Base-by-base conservation (phyloP, 73 alveolate species). In the Stentor roeselii region DNA sequence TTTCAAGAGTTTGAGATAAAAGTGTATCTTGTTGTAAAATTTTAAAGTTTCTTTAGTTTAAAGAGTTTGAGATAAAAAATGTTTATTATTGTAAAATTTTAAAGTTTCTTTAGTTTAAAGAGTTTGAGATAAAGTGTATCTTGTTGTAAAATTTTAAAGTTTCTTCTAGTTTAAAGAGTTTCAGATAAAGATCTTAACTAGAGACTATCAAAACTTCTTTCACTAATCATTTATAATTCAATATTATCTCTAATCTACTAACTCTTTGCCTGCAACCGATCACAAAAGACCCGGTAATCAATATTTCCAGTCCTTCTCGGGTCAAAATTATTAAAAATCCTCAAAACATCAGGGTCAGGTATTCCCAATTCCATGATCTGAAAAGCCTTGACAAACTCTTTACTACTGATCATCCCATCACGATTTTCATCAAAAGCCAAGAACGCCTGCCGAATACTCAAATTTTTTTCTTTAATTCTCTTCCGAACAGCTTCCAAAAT, bases 321-420 rank as follows among this genome's bases (percentile, higher is more conserved):
- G 21, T 50, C 67, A 50, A 50, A 50, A 50, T 50, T 6, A 11
- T 21, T 50, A 11, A 50, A 50, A 50, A 50, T 6, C 21, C 21
- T 6, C 30, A 11, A 11, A 11, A 50, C 21, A 50, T 50, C 67
- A 50, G 6, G 6, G 6, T 50, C 67, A 50, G 30, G 6, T 6
- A 50, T 50, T 50, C 67, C 67, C 6, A 61, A 30, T n/a, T 61
- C 42, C 82, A 61, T 61, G 27, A 6, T 80, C 2, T 83, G 82
- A 78, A 89, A 76, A 0, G 86, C 86, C 1, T 15, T 78, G 77
- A 35, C 36, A 60, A 90, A 88, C 37, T 90, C 93, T 32, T 84
- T 78, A 4, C 36, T 15, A 3, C 91, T 75, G n/a, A 90, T 59
- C 84, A 67, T 41, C 39, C 85, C 96, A 39, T 78, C 82, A 3